Conservation (phyloP, 2,329 filamentous ascomycete species). For the Stagonosporopsis chrysanthemi region DNA sequence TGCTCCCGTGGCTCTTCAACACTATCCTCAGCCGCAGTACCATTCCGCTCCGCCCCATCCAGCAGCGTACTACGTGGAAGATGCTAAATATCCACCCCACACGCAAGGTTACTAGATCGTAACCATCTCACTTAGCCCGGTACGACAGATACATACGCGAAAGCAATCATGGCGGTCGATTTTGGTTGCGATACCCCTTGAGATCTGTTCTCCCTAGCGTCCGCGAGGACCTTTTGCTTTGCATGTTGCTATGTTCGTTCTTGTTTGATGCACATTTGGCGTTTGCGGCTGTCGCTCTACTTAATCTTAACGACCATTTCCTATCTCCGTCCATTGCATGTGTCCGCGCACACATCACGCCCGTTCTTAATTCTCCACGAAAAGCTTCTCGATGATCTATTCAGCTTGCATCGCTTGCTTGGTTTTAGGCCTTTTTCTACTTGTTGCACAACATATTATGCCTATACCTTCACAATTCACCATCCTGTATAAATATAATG, state of each 20-base stretch:
- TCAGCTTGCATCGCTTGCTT: constrained; percentile 4
- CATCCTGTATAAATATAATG: constrained; percentile 7
- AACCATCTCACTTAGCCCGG: neutral
- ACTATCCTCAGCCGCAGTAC: constrained; percentile 29
- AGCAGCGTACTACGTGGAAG: constrained; percentile 41
- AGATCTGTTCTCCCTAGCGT: constrained; percentile 19
- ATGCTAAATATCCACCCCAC: constrained; percentile 35
- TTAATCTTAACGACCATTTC: constrained; percentile 6
- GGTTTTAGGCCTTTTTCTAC: neutral
- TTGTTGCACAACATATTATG: neutral
- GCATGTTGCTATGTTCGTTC: neutral
- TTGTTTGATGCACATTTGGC: constrained; percentile 1
- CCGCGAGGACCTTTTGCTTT: constrained; percentile 13
- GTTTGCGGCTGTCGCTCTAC: constrained; percentile 1
- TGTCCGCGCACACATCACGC: neutral
- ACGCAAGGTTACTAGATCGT: constrained; percentile 10
- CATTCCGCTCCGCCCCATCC: constrained; percentile 36
- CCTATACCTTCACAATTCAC: neutral
- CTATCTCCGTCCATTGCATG: neutral
- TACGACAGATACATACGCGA: constrained; percentile 21
- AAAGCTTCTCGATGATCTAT: constrained; percentile 1
- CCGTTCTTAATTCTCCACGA: neutral
- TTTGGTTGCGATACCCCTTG: constrained; percentile 30
- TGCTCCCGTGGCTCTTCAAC: constrained; percentile 39
- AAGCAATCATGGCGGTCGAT: constrained; percentile 23